Evolutionary conservation across 768 basidiomycete species (phyloP), one percentile per base, ranked within the genome.

Genomic region (Collybia sp.): DNA sequence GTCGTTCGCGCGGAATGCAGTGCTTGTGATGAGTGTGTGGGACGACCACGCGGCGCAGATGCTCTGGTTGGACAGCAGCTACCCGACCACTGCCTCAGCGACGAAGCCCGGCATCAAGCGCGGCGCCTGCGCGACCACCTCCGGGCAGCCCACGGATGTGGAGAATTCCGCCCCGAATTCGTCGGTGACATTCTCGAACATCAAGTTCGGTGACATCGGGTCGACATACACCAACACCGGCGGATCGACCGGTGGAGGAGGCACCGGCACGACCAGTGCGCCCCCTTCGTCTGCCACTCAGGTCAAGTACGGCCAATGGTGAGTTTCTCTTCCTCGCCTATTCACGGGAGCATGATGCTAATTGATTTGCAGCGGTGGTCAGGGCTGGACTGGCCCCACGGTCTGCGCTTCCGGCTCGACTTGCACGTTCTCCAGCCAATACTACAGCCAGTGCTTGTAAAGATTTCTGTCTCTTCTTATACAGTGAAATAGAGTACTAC

Each of bases 41-140:
- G 77, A 79, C 57, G 77, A 80, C 64, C 68, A 79, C 55, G 65
- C 63, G 30, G 76, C 62, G 47, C 64, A 70, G 62, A 79, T 80
- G 78, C 68, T 76, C 53, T 80, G 78, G 71, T 74, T 80, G 60
- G 76, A 79, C 67, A 62, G 63, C 55, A 64, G 62, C 67, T 77
- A 73, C 67, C 79, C 71, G 43, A 53, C 53, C 34, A 55, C 53
- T 45, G 52, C 50, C 10, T 59, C 58, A 58, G 54, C 72, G 30
- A 60, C 63, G 49, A 42, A 49, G 33, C 66, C 66, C 32, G 77
- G 77, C 61, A 64, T 74, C 46, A 60, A 68, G 37, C 77, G 77
- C 61, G 77, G 77, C 33, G 61, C 70, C 42, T 79, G 76, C 65
- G 43, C 77, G 2, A 75, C 73, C 42, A 59, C 59, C 37, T 75